Percentiles rank a stretch among this genome's conserved stretches.
phyloP scores from a whole-genome alignment of 164 flowering plant species.

The Amborella trichopoda region DNA sequence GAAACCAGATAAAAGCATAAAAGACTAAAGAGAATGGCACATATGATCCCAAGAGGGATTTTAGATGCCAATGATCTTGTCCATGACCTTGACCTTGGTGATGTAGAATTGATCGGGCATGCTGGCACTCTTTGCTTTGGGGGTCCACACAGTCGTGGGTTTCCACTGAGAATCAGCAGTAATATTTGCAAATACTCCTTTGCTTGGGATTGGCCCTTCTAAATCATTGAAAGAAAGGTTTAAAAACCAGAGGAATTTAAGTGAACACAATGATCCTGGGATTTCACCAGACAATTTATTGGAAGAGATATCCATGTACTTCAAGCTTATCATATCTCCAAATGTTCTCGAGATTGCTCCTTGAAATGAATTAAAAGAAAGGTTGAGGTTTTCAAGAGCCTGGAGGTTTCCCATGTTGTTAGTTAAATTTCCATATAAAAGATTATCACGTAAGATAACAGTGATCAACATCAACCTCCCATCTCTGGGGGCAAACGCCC shows the following conservation, averaged over 20 bases:
- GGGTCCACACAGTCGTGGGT: constrained; percentile 3
- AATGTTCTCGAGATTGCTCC: not conserved
- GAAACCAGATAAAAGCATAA: too few species aligned
- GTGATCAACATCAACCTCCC: not conserved
- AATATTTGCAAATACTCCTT: constrained; percentile 1
- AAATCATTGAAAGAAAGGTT: constrained; percentile 5
- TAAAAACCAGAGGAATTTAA: not conserved
- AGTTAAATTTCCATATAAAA: not conserved
- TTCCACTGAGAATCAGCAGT: not conserved
- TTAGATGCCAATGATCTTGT: not conserved
- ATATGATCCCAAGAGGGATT: too few species aligned
- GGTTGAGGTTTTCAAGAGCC: not conserved
- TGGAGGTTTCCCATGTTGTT: not conserved
- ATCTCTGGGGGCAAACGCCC: not conserved
- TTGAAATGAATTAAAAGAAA: not conserved
- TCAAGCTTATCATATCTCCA: not conserved
- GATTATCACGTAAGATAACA: not conserved
- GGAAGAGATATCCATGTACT: not conserved
- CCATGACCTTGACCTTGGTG: not conserved
- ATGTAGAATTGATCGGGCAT: not conserved
- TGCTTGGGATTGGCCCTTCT: constrained; percentile 3
- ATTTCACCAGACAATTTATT: constrained; percentile 1
- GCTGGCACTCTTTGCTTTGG: constrained; percentile 1
- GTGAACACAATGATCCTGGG: not conserved
- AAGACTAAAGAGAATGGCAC: not conserved